phyloP scores from a whole-genome alignment of 2,329 filamentous ascomycete species.

The Fusarium virguliforme region DNA sequence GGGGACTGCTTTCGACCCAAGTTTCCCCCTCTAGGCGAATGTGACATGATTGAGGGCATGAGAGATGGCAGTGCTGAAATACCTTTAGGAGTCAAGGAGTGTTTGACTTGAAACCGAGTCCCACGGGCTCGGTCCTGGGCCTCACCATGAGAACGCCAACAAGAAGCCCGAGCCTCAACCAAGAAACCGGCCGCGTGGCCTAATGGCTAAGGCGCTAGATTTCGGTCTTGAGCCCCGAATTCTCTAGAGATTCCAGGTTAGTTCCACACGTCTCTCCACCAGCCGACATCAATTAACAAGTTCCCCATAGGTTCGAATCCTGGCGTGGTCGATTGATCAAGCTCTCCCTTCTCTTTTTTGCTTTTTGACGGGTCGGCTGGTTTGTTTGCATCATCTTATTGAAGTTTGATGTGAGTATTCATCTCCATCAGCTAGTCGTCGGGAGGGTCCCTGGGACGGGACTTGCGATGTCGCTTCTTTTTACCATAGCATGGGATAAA shows the following conservation, averaged over 20 bases:
- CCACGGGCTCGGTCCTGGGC: too few relatives aligned
- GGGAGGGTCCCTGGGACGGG: too few relatives aligned
- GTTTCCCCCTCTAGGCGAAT: too few relatives aligned
- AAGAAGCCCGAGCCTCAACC: background rate
- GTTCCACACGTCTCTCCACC: background rate
- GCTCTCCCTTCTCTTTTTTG: slow-evolving; percentile 24
- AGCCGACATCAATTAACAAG: background rate
- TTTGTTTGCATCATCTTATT: too few relatives aligned
- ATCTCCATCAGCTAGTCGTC: too few relatives aligned
- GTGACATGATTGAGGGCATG: too few relatives aligned
- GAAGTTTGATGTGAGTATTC: too few relatives aligned
- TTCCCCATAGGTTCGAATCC: slow-evolving; percentile 1
- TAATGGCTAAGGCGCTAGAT: slow-evolving; percentile 13
- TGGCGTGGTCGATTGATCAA: slow-evolving; percentile 7
- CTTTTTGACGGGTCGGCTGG: background rate
- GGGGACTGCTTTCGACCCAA: background rate
- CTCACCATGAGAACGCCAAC: background rate
- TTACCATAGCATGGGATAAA: too few relatives aligned
- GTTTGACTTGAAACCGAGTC: too few relatives aligned
- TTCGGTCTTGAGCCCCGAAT: slow-evolving; percentile 9
- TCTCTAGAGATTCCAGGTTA: slow-evolving; percentile 12
- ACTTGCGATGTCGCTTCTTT: too few relatives aligned
- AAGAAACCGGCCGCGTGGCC: slow-evolving; percentile 6
- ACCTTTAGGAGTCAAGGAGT: too few relatives aligned
- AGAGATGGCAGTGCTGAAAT: too few relatives aligned